phyloP scores from a whole-genome alignment of 2,329 filamentous ascomycete species.

The Trichoderma sp. region DNA sequence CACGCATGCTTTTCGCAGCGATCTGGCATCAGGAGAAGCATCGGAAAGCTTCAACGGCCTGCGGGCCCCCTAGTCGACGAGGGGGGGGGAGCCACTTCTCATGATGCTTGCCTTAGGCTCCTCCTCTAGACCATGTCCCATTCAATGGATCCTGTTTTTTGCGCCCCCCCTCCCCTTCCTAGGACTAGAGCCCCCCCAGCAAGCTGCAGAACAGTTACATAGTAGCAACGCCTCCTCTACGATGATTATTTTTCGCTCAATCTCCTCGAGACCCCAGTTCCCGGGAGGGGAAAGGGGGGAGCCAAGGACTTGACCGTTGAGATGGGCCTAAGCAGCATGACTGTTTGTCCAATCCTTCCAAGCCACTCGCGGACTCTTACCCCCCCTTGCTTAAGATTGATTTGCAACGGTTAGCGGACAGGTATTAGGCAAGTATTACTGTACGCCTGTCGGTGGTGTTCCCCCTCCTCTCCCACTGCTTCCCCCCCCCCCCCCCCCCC shows the following conservation, averaged over 20 bases:
- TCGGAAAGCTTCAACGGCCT: background rate
- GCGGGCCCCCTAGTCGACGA: background rate
- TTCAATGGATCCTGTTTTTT: background rate
- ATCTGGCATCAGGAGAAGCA: slow-evolving; percentile 1
- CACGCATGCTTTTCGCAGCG: background rate
- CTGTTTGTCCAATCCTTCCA: background rate
- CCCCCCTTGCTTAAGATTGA: background rate
- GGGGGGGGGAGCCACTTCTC: background rate
- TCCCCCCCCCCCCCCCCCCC: background rate
- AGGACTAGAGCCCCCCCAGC: background rate
- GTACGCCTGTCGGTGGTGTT: background rate
- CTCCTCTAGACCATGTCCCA: background rate
- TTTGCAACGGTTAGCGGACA: slow-evolving; percentile 13
- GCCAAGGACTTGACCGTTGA: slow-evolving; percentile 1
- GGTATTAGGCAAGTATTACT: background rate
- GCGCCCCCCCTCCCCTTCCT: background rate
- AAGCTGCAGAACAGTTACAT: background rate
- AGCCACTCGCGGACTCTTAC: background rate
- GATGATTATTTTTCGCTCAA: background rate
- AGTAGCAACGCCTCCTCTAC: background rate
- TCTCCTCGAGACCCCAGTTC: background rate
- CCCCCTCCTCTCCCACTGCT: background rate
- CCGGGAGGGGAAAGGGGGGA: background rate
- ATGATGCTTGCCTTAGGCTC: background rate
- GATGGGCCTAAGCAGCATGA: background rate